These are phyloP conservation scores for Macrotyloma uniflorum DNA, from an alignment of 306 rosid genomes.

Conservation along the genomic window DNA sequence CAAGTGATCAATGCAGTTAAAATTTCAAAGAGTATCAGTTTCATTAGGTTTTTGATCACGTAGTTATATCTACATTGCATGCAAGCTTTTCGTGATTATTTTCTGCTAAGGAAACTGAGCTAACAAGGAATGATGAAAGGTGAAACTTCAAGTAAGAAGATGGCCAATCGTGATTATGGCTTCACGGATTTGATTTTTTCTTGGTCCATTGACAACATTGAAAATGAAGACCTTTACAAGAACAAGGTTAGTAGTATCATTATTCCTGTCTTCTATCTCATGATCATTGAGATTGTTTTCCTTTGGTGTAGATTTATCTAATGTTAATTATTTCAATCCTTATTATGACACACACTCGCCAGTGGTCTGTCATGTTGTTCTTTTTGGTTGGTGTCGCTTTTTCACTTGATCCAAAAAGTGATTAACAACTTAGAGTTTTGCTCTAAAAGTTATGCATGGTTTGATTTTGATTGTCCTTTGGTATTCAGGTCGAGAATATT, in stretches of 20 bases:
- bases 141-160: constrained; percentile 32
- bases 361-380: background rate
- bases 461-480: background rate
- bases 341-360: background rate
- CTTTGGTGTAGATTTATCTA: background rate
- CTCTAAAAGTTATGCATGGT: background rate
- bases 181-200: constrained; percentile 52
- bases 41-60: background rate
- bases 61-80: background rate
- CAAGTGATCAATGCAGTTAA: background rate
- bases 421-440: background rate
- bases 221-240: constrained; percentile 43
- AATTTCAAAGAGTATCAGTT: background rate
- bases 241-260: constrained; percentile 9
- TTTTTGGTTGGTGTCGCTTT: background rate
- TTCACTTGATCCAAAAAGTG: background rate
- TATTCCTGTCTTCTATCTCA: background rate
- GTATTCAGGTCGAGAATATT: constrained; percentile 54
- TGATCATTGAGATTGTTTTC: background rate
- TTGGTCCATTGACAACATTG: constrained; percentile 61
- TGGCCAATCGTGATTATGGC: constrained; percentile 11
- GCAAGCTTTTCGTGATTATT: background rate
- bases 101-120: background rate
- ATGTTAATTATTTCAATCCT: background rate
- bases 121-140: constrained; percentile 34